Evolutionary conservation across 352 stramenopile species (phyloP).

Genomic region (Aphanomyces invadans): DNA sequence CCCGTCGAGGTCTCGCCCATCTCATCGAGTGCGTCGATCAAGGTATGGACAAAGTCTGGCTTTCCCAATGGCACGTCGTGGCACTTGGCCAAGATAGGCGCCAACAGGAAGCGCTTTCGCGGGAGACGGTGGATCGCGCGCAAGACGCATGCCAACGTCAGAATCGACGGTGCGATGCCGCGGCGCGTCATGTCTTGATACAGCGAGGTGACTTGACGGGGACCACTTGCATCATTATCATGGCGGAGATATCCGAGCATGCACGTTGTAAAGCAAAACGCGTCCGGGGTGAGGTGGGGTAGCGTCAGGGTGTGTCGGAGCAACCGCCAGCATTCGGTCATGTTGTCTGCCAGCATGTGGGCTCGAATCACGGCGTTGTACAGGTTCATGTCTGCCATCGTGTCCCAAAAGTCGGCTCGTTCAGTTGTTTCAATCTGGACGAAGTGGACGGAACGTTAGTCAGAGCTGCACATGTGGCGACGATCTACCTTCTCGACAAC

Average conservation of each 20-base stretch:
- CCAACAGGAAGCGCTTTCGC: constrained; percentile 39
- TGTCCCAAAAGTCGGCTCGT: neutral
- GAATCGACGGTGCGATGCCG: constrained; percentile 24
- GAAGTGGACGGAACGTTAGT: too few relatives aligned
- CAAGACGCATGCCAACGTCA: constrained; percentile 9
- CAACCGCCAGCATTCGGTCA: constrained; percentile 22
- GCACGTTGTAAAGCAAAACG: constrained; percentile 56
- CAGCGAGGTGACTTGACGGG: constrained; percentile 42
- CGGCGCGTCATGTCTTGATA: constrained; percentile 51
- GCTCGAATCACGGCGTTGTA: constrained; percentile 22
- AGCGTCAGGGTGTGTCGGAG: constrained; percentile 38
- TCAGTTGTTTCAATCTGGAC: constrained; percentile 18
- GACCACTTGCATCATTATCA: neutral
- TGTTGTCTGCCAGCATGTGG: constrained; percentile 39
- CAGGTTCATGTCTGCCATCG: constrained; percentile 14
- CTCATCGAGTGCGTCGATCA: constrained; percentile 18
- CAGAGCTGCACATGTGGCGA: too few relatives aligned
- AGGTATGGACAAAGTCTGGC: constrained; percentile 32
- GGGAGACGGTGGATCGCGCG: constrained; percentile 30
- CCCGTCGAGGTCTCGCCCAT: neutral
- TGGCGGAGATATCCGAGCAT: constrained; percentile 43
- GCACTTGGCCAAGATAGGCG: constrained; percentile 53
- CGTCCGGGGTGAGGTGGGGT: constrained; percentile 45
- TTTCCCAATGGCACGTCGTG: constrained; percentile 38
- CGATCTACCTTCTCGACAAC: constrained; percentile 28